Percentiles rank a stretch among this genome's conserved stretches.
Evolutionary conservation across 257 asterid genomes (phyloP).

Genomic region (Anisodus tanguticus): DNA sequence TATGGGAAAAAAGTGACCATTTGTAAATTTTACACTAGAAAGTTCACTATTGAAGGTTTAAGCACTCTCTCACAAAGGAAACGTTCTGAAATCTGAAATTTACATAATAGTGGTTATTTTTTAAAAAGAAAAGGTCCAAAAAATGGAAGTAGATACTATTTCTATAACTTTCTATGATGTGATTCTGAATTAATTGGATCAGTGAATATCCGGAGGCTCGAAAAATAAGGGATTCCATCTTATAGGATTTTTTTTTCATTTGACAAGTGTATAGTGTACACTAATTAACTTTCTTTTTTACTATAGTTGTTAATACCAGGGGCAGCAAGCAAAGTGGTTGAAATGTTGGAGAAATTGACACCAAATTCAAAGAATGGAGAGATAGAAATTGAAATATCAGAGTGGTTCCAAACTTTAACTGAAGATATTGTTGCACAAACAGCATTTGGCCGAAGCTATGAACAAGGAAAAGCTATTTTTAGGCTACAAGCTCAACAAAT

Average conservation of each 20-base stretch:
- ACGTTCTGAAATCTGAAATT: no score
- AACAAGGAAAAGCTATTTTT: slow-evolving; percentile 52
- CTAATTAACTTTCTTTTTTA: background rate
- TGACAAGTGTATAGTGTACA: background rate
- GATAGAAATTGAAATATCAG: slow-evolving; percentile 54
- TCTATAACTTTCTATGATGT: background rate
- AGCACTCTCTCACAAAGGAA: no score
- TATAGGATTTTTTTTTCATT: background rate
- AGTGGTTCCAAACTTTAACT: slow-evolving; percentile 49
- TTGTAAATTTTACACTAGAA: background rate
- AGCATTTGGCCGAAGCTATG: slow-evolving; percentile 50
- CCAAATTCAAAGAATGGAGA: slow-evolving; percentile 27
- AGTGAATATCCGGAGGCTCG: background rate
- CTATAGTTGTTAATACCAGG: slow-evolving; percentile 46
- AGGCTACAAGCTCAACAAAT: slow-evolving; percentile 51
- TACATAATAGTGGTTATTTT: background rate
- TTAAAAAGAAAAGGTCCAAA: no score
- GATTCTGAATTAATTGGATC: background rate
- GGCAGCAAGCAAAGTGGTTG: slow-evolving; percentile 49
- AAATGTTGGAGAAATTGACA: slow-evolving; percentile 48
- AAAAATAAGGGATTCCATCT: background rate
- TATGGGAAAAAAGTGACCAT: background rate
- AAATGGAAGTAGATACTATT: no score
- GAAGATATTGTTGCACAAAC: slow-evolving; percentile 53
- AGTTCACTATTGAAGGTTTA: no score